Evolutionary conservation across 192 early-diverging fungal genomes (phyloP).

Genomic region (Backusella mclennaniae): DNA sequence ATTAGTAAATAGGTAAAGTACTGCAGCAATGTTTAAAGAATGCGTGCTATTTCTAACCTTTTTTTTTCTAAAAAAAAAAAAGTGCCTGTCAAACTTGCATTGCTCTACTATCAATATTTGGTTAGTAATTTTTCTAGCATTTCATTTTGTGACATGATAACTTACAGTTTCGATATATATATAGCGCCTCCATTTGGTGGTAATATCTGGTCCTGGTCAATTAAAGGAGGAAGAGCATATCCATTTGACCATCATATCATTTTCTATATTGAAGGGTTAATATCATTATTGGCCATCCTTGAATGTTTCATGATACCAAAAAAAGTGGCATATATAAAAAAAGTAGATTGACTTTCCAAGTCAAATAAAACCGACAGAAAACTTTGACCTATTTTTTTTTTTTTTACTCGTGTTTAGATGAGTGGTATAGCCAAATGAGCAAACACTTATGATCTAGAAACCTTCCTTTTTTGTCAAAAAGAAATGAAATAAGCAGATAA

Average conservation of each 20-base stretch:
- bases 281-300: slow-evolving; percentile 35
- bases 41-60: neutral
- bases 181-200: slow-evolving; percentile 54
- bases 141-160: neutral
- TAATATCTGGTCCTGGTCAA: slow-evolving; percentile 50
- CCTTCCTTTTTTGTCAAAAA: too few relatives aligned
- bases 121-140: neutral
- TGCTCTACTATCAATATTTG: slow-evolving; percentile 34
- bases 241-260: slow-evolving; percentile 55
- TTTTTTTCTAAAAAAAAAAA: neutral
- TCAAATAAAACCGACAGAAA: too few relatives aligned
- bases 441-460: too few relatives aligned
- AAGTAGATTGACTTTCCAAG: neutral
- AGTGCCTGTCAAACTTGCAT: slow-evolving; percentile 48
- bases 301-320: slow-evolving; percentile 39
- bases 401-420: too few relatives aligned
- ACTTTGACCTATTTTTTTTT: too few relatives aligned
- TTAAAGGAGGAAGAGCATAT: slow-evolving; percentile 39
- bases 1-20: slow-evolving; percentile 48
- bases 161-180: slow-evolving; percentile 25
- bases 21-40: too few relatives aligned
- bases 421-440: too few relatives aligned
- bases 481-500: too few relatives aligned
- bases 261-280: slow-evolving; percentile 43
- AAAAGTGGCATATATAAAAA: neutral